phyloP scores from a whole-genome alignment of 2,329 filamentous ascomycete genomes.

The Chaetomium olivaceum region DNA sequence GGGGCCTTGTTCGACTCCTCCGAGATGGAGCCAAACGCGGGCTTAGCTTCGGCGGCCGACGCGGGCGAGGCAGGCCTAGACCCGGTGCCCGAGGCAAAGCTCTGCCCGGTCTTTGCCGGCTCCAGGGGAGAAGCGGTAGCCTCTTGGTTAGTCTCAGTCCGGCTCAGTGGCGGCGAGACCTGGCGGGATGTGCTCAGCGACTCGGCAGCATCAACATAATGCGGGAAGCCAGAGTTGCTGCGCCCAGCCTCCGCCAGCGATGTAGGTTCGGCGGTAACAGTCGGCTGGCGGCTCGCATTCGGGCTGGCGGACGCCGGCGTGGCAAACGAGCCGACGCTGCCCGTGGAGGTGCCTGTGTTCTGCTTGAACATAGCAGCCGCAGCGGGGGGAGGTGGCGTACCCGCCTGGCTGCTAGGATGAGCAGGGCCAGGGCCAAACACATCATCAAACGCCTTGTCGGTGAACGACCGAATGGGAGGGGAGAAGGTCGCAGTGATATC shows the following conservation, averaged over 20 bases:
- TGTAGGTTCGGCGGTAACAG: conserved; percentile 59
- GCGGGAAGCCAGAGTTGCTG: conserved; percentile 73
- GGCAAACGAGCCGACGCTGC: conserved; percentile 53
- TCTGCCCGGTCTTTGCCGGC: conserved; percentile 41
- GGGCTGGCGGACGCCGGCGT: conserved; percentile 62
- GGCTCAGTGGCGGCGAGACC: conserved; percentile 70
- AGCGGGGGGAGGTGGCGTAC: conserved; percentile 49
- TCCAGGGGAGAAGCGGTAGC: conserved; percentile 42
- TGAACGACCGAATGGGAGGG: conserved; percentile 49
- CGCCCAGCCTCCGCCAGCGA: conserved; percentile 73
- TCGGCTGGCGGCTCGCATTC: conserved; percentile 62
- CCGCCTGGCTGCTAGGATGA: conserved; percentile 43
- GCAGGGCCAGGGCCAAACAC: conserved; percentile 81
- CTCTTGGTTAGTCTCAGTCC: conserved; percentile 53
- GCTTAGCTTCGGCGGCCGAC: conserved; percentile 24
- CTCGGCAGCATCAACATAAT: conserved; percentile 65
- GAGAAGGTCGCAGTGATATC: conserved; percentile 60
- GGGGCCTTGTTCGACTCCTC: conserved; percentile 27
- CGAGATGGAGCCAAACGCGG: conserved; percentile 25
- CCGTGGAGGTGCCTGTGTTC: conserved; percentile 57
- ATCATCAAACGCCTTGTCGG: conserved; percentile 77
- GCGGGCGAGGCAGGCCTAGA: conserved; percentile 25
- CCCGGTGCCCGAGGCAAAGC: conserved; percentile 37
- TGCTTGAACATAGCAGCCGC: conserved; percentile 68
- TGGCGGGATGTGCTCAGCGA: conserved; percentile 77